Percentiles rank a stretch among this genome's conserved stretches.
Conservation (phyloP, 164 flowering plant genomes). For the Cinnamomum micranthum region DNA sequence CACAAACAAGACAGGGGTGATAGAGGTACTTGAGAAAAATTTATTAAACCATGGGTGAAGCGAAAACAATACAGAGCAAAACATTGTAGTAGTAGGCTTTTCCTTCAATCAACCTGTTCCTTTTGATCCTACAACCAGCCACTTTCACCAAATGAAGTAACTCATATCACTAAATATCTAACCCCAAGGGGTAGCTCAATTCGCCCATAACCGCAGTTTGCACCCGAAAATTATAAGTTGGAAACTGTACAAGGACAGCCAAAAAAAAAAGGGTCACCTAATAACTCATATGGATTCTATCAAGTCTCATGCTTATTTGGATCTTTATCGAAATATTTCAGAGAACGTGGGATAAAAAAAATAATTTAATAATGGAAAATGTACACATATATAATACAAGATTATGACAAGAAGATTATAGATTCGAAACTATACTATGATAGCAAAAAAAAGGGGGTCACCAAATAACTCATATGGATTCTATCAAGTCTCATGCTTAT, state of each 20-base stretch:
- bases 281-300: neutral
- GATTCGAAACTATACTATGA: too few relatives aligned
- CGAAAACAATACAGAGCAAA: conserved; percentile 3
- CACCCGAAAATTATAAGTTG: too few relatives aligned
- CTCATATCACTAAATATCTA: too few relatives aligned
- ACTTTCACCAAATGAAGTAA: neutral
- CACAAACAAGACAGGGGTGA: conserved; percentile 82
- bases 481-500: neutral
- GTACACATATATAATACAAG: neutral
- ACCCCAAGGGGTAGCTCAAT: too few relatives aligned
- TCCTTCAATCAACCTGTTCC: neutral
- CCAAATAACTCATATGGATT: neutral
- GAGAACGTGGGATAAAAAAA: neutral
- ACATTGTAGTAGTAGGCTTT: neutral
- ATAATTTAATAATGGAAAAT: neutral
- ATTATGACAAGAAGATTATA: too few relatives aligned
- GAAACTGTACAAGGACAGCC: too few relatives aligned
- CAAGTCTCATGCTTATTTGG: neutral
- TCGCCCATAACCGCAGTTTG: too few relatives aligned
- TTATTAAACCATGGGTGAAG: neutral
- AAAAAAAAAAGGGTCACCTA: neutral
- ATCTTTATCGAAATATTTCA: too few relatives aligned
- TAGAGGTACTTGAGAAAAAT: conserved; percentile 80
- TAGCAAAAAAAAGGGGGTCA: neutral
- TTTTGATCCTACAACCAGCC: neutral